phyloP scores from a whole-genome alignment of 228 moss, liverwort and hornwort species.

The Sphagnum magellanicum region DNA sequence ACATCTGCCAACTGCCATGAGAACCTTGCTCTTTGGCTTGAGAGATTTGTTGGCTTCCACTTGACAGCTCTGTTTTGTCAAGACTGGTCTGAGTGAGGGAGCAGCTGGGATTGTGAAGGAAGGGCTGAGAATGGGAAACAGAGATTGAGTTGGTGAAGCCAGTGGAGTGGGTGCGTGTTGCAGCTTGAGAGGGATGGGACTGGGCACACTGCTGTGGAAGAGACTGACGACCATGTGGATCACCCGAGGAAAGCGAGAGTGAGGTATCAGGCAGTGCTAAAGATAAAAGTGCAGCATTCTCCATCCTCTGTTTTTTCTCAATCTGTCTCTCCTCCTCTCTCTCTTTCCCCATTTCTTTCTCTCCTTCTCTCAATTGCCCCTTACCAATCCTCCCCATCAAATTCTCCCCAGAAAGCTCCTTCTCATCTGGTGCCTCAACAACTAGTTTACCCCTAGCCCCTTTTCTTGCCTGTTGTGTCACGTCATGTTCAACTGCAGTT shows the following conservation, averaged over 20 bases:
- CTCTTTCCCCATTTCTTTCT: slow-evolving; percentile 30
- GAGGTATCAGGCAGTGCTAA: slow-evolving; percentile 27
- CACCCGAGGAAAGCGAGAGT: slow-evolving; percentile 36
- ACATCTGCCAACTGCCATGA: slow-evolving; percentile 56
- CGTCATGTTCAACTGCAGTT: slow-evolving; percentile 30
- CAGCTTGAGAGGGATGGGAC: slow-evolving; percentile 41
- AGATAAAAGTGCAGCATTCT: slow-evolving; percentile 24
- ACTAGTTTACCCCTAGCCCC: slow-evolving; percentile 39
- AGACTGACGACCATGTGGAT: slow-evolving; percentile 6
- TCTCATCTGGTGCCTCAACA: slow-evolving; percentile 3
- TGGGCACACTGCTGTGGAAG: slow-evolving; percentile 15
- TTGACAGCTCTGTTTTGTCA: slow-evolving; percentile 81
- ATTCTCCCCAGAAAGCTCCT: slow-evolving; percentile 27
- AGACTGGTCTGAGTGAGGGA: slow-evolving; percentile 84
- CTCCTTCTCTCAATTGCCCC: slow-evolving; percentile 5
- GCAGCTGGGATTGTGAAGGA: slow-evolving; percentile 95
- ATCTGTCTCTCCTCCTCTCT: slow-evolving; percentile 53
- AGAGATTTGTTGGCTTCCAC: slow-evolving; percentile 80
- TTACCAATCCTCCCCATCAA: slow-evolving; percentile 54
- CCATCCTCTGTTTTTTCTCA: slow-evolving; percentile 49
- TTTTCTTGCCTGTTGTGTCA: slow-evolving; percentile 20
- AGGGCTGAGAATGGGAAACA: slow-evolving; percentile 81
- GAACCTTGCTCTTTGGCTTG: slow-evolving; percentile 64
- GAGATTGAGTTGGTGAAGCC: slow-evolving; percentile 85
- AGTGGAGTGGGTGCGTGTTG: slow-evolving; percentile 58